Conservation (phyloP, 2,329 filamentous ascomycete species). For the Grosmannia penicillata region DNA sequence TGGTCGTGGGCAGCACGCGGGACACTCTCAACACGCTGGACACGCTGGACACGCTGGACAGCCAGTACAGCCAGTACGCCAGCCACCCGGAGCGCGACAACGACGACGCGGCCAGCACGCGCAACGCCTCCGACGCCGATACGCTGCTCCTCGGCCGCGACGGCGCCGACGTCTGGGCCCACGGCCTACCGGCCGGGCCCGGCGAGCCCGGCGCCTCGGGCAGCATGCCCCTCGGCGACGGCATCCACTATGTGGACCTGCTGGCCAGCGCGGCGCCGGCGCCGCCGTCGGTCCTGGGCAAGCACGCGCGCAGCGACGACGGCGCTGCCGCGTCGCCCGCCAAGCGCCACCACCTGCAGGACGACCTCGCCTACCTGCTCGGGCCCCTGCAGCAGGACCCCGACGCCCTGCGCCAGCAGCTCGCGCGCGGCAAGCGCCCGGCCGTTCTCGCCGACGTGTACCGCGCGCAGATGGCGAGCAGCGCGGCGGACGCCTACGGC, state of each 20-base stretch:
- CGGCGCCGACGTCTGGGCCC: neutral
- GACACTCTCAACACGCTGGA: too few relatives aligned
- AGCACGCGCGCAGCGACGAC: neutral
- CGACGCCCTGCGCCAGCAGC: neutral
- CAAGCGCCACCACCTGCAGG: neutral
- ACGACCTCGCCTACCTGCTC: neutral
- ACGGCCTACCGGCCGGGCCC: neutral
- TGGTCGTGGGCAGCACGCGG: too few relatives aligned
- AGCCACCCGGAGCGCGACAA: too few relatives aligned
- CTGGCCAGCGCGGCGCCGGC: neutral
- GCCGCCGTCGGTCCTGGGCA: neutral
- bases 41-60: too few relatives aligned
- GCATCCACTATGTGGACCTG: neutral
- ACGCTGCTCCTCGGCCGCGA: too few relatives aligned
- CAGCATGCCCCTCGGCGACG: neutral
- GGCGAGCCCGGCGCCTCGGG: neutral
- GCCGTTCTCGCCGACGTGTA: neutral
- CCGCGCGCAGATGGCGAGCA: conserved; percentile 1
- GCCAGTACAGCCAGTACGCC: too few relatives aligned
- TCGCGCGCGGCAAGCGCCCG: conserved; percentile 2
- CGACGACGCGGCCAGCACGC: too few relatives aligned
- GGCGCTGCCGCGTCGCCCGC: neutral
- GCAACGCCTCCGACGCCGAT: neutral
- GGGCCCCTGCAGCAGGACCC: neutral
- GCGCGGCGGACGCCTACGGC: neutral